These are phyloP conservation scores for Pythium plurisporium DNA, from an alignment of 352 stramenopile genomes.

Conservation along the genomic window DNA sequence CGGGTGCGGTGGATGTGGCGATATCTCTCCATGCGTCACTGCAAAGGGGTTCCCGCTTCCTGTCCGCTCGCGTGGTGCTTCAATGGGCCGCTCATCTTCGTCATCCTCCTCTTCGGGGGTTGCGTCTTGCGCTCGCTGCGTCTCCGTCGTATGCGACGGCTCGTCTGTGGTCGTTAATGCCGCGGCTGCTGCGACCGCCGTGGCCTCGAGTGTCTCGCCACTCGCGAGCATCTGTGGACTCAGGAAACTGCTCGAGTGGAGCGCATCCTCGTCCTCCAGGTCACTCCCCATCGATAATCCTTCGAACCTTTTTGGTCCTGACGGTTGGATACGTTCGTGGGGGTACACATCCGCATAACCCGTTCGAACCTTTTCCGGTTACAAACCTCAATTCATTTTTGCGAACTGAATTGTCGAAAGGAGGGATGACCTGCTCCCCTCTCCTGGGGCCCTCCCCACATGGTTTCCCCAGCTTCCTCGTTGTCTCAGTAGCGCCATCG, in stretches of 20 bases:
- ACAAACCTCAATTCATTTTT: constrained; percentile 16
- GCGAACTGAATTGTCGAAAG: constrained; percentile 11
- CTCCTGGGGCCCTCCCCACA: background rate
- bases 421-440: constrained; percentile 20
- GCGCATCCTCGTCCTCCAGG: constrained; percentile 15
- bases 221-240: constrained; percentile 8
- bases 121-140: background rate
- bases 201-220: background rate
- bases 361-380: background rate
- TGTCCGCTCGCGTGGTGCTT: constrained; percentile 1
- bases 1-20: background rate
- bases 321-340: no score
- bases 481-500: constrained; percentile 28
- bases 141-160: no score
- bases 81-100: constrained; percentile 21
- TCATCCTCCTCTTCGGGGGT: constrained; percentile 18
- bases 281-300: constrained; percentile 19
- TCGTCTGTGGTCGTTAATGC: background rate
- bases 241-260: constrained; percentile 20
- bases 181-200: background rate
- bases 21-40: no score
- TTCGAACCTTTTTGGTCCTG: background rate
- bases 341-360: no score
- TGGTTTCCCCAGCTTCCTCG: background rate
- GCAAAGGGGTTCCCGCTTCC: background rate